phyloP scores from a whole-genome alignment of 371 early-diverging fungal species.

The Catenaria anguillulae region DNA sequence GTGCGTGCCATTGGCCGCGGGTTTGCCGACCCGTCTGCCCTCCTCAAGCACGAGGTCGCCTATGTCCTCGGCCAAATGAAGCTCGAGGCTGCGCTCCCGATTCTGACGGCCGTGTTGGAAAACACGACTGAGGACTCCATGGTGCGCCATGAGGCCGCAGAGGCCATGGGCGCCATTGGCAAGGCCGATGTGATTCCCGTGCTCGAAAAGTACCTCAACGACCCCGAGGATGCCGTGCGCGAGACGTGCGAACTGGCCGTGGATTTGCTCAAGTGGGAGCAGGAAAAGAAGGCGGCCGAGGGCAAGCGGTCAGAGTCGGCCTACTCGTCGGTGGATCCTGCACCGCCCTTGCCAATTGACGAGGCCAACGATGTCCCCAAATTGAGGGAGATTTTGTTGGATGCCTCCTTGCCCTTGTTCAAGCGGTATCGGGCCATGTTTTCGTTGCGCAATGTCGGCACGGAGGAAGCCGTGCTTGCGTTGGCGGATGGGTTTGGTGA shows the following conservation, averaged over 20 bases:
- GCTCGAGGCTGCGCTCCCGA: conserved; percentile 59
- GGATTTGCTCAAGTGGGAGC: conserved; percentile 64
- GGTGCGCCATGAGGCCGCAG: conserved; percentile 99
- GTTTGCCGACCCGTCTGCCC: conserved; percentile 72
- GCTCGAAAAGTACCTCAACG: conserved; percentile 55
- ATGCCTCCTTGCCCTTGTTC: conserved; percentile 61
- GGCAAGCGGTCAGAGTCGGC: conserved; percentile 6
- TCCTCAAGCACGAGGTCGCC: conserved; percentile 97
- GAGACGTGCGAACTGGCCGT: conserved; percentile 95
- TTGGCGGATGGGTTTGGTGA: conserved; percentile 77
- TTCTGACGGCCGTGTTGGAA: conserved; percentile 51
- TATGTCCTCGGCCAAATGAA: conserved; percentile 98
- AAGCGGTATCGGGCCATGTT: conserved; percentile 98
- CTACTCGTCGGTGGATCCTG: conserved; percentile 82
- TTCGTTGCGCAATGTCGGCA: conserved; percentile 82
- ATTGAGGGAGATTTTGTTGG: conserved; percentile 47
- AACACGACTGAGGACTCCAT: conserved; percentile 72
- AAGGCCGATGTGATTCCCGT: conserved; percentile 43
- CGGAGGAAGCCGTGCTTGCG: conserved; percentile 67
- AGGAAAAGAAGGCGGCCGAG: conserved; percentile 32
- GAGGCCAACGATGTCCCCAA: conserved; percentile 42
- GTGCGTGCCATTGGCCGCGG: conserved; percentile 60
- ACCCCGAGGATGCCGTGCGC: conserved; percentile 49
- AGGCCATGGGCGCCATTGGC: conserved; percentile 91
- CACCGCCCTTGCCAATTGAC: conserved; percentile 50